A percentile compares a stretch with the other conserved stretches of the same genome.
Conservation (phyloP, 2,329 filamentous ascomycete genomes). For the Aureobasidium subglaciale region DNA sequence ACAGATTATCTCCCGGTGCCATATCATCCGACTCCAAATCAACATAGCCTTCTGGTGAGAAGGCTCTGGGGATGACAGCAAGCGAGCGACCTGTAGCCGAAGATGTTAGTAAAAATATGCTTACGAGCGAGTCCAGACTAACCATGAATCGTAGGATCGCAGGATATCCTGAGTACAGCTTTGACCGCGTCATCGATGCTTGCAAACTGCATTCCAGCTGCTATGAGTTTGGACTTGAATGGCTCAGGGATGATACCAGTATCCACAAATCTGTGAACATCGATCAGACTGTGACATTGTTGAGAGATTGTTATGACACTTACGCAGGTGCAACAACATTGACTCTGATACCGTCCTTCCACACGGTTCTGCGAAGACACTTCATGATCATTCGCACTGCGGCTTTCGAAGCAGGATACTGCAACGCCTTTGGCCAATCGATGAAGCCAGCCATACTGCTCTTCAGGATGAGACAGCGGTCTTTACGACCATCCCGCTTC, state of each 20-base stretch:
- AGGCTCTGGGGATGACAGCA: constrained; percentile 18
- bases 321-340: neutral
- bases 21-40: constrained; percentile 20
- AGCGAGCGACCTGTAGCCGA: constrained; percentile 20
- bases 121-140: too few species aligned
- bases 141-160: constrained; percentile 22
- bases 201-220: constrained; percentile 19
- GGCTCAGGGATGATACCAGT: constrained; percentile 22
- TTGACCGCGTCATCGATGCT: constrained; percentile 20
- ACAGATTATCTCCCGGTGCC: neutral
- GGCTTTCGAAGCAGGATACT: constrained; percentile 28
- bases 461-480: constrained; percentile 45
- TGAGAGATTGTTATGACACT: neutral
- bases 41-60: constrained; percentile 18
- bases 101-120: neutral
- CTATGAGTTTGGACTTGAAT: constrained; percentile 15
- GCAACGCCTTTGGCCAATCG: constrained; percentile 36
- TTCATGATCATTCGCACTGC: constrained; percentile 9
- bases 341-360: neutral
- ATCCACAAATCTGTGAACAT: constrained; percentile 20
- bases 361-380: neutral
- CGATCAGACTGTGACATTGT: too few species aligned
- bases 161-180: constrained; percentile 22
- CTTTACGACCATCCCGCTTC: constrained; percentile 32
- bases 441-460: constrained; percentile 43